phyloP scores from a whole-genome alignment of 257 asterid genomes.

The Rauvolfia tetraphylla region DNA sequence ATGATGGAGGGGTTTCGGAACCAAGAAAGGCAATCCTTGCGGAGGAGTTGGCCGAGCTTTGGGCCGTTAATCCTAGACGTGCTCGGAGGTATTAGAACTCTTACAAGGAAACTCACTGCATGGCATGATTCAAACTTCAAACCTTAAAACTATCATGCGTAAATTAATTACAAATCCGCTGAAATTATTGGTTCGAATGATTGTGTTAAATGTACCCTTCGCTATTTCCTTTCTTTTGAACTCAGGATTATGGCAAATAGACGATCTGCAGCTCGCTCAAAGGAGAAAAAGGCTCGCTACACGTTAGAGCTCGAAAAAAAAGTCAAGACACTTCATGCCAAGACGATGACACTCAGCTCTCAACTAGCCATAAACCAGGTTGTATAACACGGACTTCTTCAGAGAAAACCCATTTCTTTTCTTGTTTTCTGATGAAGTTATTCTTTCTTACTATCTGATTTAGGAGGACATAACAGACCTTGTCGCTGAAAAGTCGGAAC shows the following conservation, averaged over 20 bases:
- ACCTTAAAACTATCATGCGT: not conserved
- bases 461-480: constrained; percentile 17
- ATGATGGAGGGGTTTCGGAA: constrained; percentile 17
- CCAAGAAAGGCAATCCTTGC: constrained; percentile 28
- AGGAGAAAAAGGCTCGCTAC: constrained; percentile 26
- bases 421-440: not conserved
- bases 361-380: constrained; percentile 24
- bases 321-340: constrained; percentile 15
- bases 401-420: not conserved
- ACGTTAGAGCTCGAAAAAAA: constrained; percentile 16
- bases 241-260: constrained; percentile 26
- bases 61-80: constrained; percentile 25
- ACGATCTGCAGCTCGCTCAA: constrained; percentile 28
- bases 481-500: constrained; percentile 16
- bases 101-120: not conserved
- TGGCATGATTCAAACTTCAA: not conserved
- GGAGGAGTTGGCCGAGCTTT: constrained; percentile 29
- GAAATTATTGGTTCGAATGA: not conserved
- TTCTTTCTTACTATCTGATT: not conserved
- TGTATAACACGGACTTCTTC: not conserved
- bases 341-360: constrained; percentile 8
- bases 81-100: constrained; percentile 21
- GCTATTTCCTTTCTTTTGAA: not conserved
- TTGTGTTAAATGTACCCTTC: not conserved
- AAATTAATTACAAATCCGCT: not conserved